These are phyloP conservation scores for Closterium sp. DNA, from an alignment of 139 green algal species.

Conservation along the genomic window DNA sequence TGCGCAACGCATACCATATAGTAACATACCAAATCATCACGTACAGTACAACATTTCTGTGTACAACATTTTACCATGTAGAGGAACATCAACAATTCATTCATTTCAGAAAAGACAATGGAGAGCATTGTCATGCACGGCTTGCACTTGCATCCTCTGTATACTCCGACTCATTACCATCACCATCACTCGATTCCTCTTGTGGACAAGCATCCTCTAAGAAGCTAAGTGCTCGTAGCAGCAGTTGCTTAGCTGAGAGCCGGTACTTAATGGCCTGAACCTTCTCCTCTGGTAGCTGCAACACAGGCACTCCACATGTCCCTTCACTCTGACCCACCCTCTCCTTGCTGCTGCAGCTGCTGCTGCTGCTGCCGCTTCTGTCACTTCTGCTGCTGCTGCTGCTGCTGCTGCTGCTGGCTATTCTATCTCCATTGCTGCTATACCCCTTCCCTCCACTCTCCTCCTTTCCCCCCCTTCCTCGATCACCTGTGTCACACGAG, in stretches of 20 bases:
- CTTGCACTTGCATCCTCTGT: not conserved
- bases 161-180: not conserved
- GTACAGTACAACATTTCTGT: no score
- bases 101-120: no score
- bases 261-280: not conserved
- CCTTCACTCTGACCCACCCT: not conserved
- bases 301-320: not conserved
- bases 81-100: no score
- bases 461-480: not conserved
- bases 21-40: no score
- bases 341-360: not conserved
- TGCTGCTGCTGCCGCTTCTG: not conserved
- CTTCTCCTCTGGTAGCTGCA: not conserved
- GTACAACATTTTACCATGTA: no score
- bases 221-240: not conserved
- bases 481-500: not conserved
- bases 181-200: not conserved
- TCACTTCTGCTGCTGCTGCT: no score
- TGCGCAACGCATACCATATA: no score
- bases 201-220: not conserved
- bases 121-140: no score
- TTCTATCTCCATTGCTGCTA: not conserved
- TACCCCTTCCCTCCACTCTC: no score
- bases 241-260: not conserved
- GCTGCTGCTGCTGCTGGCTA: no score